Conservation (phyloP, 2,329 filamentous ascomycete genomes). For the Penicillium hordei region DNA sequence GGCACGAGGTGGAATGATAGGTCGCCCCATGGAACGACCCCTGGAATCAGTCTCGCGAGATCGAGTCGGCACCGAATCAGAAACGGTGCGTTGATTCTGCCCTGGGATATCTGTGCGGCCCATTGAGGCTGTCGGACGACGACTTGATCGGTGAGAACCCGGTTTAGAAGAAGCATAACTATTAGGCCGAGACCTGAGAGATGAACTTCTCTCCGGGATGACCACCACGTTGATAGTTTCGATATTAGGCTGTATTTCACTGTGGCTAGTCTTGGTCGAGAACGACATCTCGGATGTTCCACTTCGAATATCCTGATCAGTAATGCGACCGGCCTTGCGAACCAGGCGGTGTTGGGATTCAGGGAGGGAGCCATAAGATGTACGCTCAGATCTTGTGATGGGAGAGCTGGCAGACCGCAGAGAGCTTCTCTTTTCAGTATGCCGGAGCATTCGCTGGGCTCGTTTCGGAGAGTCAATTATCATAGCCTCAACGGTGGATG, state of each 20-base stretch:
- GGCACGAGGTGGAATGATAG: constrained; percentile 41
- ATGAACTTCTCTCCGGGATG: constrained; percentile 49
- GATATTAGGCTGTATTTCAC: constrained; percentile 29
- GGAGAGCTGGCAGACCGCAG: constrained; percentile 51
- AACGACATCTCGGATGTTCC: constrained; percentile 44
- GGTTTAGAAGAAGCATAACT: constrained; percentile 40
- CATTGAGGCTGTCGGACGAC: constrained; percentile 36
- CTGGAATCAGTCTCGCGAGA: constrained; percentile 30
- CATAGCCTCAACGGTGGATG: constrained; percentile 57
- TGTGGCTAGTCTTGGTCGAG: constrained; percentile 35
- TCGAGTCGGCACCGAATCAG: constrained; percentile 38
- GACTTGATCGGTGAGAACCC: constrained; percentile 41
- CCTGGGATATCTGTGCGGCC: constrained; percentile 36
- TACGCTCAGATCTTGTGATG: constrained; percentile 45
- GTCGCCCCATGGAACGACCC: constrained; percentile 30
- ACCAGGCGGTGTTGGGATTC: constrained; percentile 50
- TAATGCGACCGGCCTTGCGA: constrained; percentile 53
- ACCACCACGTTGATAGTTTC: constrained; percentile 51
- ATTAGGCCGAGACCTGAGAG: constrained; percentile 40
- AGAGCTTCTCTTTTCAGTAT: constrained; percentile 55
- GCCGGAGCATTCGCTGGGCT: constrained; percentile 50
- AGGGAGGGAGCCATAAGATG: constrained; percentile 45
- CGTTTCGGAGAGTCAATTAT: constrained; percentile 53
- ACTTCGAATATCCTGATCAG: constrained; percentile 48
- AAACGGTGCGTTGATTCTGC: constrained; percentile 40